Conservation (phyloP, 805 yeast species). For the Maudiozyma barnettii region DNA sequence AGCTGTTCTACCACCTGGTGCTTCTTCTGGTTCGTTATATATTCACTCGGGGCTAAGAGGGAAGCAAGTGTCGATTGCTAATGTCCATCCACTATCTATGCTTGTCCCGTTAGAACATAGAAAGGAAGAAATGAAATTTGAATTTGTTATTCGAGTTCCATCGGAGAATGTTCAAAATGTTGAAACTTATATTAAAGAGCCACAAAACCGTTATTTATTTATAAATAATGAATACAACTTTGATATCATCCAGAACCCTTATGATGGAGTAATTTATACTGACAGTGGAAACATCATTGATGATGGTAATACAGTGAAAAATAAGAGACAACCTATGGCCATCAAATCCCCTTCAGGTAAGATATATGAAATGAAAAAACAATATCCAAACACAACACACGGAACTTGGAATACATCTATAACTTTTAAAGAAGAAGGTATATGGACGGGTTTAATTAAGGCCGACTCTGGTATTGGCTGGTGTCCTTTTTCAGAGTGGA, state of each 20-base stretch:
- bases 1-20: slow-evolving; percentile 66
- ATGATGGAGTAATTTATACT: slow-evolving; percentile 36
- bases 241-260: slow-evolving; percentile 51
- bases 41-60: slow-evolving; percentile 66
- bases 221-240: slow-evolving; percentile 56
- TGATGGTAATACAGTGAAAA: slow-evolving; percentile 13
- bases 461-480: slow-evolving; percentile 71
- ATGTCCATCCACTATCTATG: slow-evolving; percentile 59
- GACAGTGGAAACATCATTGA: background rate
- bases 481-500: slow-evolving; percentile 91
- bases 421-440: slow-evolving; percentile 61
- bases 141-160: slow-evolving; percentile 64
- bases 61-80: slow-evolving; percentile 43
- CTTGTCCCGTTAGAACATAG: slow-evolving; percentile 67
- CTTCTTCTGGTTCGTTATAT: slow-evolving; percentile 59
- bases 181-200: slow-evolving; percentile 77
- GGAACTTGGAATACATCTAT: slow-evolving; percentile 55
- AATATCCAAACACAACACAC: slow-evolving; percentile 37
- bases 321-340: slow-evolving; percentile 46
- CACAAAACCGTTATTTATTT: slow-evolving; percentile 61
- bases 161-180: slow-evolving; percentile 57
- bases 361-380: slow-evolving; percentile 47
- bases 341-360: slow-evolving; percentile 82
- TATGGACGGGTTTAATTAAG: slow-evolving; percentile 74
- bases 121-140: slow-evolving; percentile 50